Evolutionary conservation across 2,329 filamentous ascomycete species (phyloP).

Genomic region (Colletotrichum orbiculare): DNA sequence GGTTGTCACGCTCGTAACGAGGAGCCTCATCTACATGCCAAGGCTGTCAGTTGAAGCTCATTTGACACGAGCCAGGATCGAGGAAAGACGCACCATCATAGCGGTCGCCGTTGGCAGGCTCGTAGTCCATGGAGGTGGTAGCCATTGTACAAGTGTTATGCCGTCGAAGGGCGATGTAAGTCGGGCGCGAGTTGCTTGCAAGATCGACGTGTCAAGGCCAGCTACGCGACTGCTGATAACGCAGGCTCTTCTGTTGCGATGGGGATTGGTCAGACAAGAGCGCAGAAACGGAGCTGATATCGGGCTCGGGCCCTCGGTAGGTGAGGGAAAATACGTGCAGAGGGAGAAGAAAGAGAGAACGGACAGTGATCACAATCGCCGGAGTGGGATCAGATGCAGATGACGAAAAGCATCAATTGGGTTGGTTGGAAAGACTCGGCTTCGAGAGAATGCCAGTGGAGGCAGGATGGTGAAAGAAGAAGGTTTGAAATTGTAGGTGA

Average conservation of each 20-base stretch:
- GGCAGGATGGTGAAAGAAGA: conserved; percentile 24
- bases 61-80: conserved; percentile 25
- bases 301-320: conserved; percentile 6
- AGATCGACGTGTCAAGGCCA: conserved; percentile 9
- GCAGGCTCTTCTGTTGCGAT: conserved; percentile 34
- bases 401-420: conserved; percentile 20
- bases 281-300: conserved; percentile 14
- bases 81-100: conserved; percentile 67
- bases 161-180: not conserved
- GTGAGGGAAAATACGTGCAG: conserved; percentile 19
- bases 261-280: conserved; percentile 32
- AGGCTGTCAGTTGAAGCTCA: conserved; percentile 23
- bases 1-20: conserved; percentile 74
- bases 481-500: conserved; percentile 24
- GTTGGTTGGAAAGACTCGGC: conserved; percentile 18
- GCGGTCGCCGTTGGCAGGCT: conserved; percentile 73
- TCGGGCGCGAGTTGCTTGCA: conserved; percentile 8
- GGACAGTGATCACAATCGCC: conserved; percentile 37
- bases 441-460: conserved; percentile 21
- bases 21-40: conserved; percentile 66
- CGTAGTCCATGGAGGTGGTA: conserved; percentile 77
- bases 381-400: conserved; percentile 9
- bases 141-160: conserved; percentile 58
- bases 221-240: conserved; percentile 31
- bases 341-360: conserved; percentile 35